Evolutionary conservation across 495 filamentous ascomycete genomes (phyloP).

Genomic region (Lasiosphaeria ovina): DNA sequence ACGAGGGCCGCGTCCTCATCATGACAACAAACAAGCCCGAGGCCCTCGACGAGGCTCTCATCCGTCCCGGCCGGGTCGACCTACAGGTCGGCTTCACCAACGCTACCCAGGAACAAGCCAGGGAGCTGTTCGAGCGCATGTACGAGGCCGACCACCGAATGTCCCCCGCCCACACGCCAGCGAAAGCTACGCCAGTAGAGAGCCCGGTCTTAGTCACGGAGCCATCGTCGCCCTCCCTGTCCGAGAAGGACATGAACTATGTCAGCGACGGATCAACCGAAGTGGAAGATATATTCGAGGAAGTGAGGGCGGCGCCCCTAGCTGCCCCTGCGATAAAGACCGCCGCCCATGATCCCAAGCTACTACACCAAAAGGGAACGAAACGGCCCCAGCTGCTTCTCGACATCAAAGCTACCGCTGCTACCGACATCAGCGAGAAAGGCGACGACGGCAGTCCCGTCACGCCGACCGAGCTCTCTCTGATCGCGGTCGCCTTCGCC

Average conservation of each 20-base stretch:
- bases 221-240: background rate
- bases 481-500: slow-evolving; percentile 46
- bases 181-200: slow-evolving; percentile 12
- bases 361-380: too few species aligned
- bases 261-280: slow-evolving; percentile 5
- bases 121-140: slow-evolving; percentile 69
- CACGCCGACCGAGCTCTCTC: slow-evolving; percentile 29
- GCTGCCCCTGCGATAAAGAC: too few species aligned
- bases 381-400: background rate
- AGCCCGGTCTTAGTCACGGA: slow-evolving; percentile 2
- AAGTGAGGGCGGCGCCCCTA: too few species aligned
- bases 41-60: slow-evolving; percentile 69
- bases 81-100: slow-evolving; percentile 68
- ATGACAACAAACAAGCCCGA: slow-evolving; percentile 85
- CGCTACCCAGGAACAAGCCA: slow-evolving; percentile 59
- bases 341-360: too few species aligned
- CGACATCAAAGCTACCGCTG: background rate
- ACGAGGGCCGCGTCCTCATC: slow-evolving; percentile 77
- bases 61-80: slow-evolving; percentile 74
- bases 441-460: too few species aligned
- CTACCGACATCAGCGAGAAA: background rate
- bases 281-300: background rate
- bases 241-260: background rate
- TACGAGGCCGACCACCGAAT: slow-evolving; percentile 51
- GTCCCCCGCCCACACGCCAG: background rate